Conservation (phyloP, 768 basidiomycete genomes). For the Suillus hirtellus region DNA sequence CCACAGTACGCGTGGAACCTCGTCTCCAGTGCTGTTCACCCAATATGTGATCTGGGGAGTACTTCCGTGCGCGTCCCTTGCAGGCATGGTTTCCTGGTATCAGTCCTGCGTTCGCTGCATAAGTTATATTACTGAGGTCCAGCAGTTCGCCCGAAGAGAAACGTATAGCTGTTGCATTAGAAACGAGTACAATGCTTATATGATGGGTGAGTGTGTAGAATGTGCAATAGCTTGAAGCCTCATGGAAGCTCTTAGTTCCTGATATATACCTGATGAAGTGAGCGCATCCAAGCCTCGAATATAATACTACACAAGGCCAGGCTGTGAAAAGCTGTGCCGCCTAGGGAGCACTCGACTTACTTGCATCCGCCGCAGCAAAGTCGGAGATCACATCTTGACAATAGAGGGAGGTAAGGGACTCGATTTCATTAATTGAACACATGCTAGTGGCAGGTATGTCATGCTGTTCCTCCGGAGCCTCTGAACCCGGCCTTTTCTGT, state of each 20-base stretch:
- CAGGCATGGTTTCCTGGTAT: constrained; percentile 5
- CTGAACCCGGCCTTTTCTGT: background rate
- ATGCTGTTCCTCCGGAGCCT: background rate
- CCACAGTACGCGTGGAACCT: too few species aligned
- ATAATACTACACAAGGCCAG: constrained; percentile 21
- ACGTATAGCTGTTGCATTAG: background rate
- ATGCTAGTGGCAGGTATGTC: background rate
- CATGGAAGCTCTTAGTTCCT: constrained; percentile 9
- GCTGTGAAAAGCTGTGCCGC: constrained; percentile 27
- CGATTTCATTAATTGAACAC: background rate
- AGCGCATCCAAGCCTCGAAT: background rate
- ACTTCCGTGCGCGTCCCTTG: too few species aligned
- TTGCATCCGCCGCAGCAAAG: constrained; percentile 29
- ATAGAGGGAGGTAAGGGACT: background rate
- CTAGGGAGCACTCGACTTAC: background rate
- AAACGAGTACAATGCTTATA: background rate
- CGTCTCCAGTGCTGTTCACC: too few species aligned
- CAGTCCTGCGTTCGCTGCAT: background rate
- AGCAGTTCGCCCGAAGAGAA: background rate
- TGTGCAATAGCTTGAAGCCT: background rate
- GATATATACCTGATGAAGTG: constrained; percentile 12
- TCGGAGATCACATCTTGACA: constrained; percentile 26
- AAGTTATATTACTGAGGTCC: background rate
- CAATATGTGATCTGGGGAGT: too few species aligned
- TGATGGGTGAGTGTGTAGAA: background rate